Base-by-base conservation (phyloP, 352 stramenopile genomes). In the Phytophthora pinifolia region DNA sequence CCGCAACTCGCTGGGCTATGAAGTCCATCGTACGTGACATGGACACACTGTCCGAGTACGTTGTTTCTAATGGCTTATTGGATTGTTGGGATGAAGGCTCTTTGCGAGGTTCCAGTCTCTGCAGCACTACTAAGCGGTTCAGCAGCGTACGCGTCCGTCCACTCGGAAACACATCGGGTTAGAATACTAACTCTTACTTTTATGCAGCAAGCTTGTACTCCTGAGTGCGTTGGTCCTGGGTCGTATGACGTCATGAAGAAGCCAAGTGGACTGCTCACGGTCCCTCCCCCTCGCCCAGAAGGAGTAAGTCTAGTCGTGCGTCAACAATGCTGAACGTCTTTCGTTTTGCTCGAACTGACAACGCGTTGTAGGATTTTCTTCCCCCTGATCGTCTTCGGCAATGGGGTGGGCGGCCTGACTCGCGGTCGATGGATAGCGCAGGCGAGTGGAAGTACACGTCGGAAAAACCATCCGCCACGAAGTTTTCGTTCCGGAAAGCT, bases 91-190 rank as follows among this genome's bases (percentile, higher is more conserved):
- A 5, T n/a, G 0, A 10, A 89, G 80, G 63, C 6, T 89, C 78
- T 12, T 56, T 91, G n/a, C 62, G 78, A 48, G 78, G 74, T 15
- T 77, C 78, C 9, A 91, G 81, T 59, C 54, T 91, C 7, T 87
- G 77, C 45, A 88, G 76, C 55, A 76, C 70, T 8, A 79, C 72
- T 20, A 84, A 83, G 46, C 75, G 81, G 12, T 91, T 89, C 49
- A 48, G 64, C 5, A 61, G 37, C 33, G 79, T 75, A 49, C 17
- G 62, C 36, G 6, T 34, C 4, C 8, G 20, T 45, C 13, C 14
- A 32, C 12, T 25, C 17, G 18, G 2, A 43, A 20, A 31, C 13
- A 38, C 7, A 39, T 29, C 5, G 6, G 25, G 25, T 29, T 29
- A 29, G 25, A 29, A 9, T 29, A 8, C 7, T 25, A 34, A 36